Conservation (phyloP, 768 basidiomycete species). For the Lentinula sp. region DNA sequence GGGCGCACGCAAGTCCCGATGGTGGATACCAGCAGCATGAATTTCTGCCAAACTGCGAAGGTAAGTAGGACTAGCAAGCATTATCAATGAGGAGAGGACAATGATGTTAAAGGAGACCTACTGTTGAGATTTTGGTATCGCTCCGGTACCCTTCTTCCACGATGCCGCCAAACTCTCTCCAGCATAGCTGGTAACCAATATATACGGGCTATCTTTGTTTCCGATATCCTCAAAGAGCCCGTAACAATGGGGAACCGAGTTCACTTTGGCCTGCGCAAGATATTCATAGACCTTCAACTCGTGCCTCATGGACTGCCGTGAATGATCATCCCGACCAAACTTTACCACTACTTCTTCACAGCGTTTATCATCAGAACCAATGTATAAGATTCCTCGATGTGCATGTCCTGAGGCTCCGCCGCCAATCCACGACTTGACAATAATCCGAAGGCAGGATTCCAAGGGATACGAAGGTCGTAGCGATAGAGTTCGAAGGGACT, state of each 20-base stretch:
- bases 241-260: background rate
- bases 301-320: background rate
- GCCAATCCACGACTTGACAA: background rate
- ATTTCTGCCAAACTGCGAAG: background rate
- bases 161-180: background rate
- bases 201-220: background rate
- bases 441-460: background rate
- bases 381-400: background rate
- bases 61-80: background rate
- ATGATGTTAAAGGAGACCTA: background rate
- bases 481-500: background rate
- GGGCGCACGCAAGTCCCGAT: slow-evolving; percentile 1
- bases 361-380: background rate
- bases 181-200: background rate
- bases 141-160: background rate
- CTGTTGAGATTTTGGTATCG: background rate
- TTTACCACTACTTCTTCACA: background rate
- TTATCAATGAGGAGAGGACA: background rate
- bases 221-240: background rate
- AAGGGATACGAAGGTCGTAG: background rate
- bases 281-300: background rate
- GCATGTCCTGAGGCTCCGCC: background rate
- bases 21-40: slow-evolving; percentile 4
- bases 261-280: background rate
- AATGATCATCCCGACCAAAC: background rate